phyloP scores from a whole-genome alignment of 331 rosid species.

The Acacia concinna region DNA sequence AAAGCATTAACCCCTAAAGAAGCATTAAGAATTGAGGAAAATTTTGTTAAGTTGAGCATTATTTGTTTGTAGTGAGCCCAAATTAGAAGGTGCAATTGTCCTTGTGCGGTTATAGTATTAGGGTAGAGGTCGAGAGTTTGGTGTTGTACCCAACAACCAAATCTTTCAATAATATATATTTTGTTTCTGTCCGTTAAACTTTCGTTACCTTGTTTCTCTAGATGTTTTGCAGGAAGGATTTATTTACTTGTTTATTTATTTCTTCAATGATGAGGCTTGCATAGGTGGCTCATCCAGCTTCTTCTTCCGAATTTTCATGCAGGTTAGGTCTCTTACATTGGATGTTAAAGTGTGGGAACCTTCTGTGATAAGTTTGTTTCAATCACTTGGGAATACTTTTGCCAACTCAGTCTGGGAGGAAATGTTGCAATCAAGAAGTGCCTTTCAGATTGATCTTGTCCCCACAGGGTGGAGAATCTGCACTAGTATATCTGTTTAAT shows the following conservation, averaged over 20 bases:
- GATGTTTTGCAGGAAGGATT: neutral
- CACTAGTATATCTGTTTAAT: conserved; percentile 25
- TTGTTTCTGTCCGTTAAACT: neutral
- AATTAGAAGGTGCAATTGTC: neutral
- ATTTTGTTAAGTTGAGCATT: neutral
- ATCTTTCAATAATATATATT: neutral
- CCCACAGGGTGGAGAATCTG: conserved; percentile 77
- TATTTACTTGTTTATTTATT: neutral
- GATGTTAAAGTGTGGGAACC: conserved; percentile 99
- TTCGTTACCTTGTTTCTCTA: neutral
- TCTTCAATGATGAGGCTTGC: conserved; percentile 10
- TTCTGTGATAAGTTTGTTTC: conserved; percentile 90
- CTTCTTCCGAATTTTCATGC: conserved; percentile 35
- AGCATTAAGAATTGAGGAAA: neutral
- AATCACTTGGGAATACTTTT: conserved; percentile 94
- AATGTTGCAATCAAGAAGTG: conserved; percentile 85
- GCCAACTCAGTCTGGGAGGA: conserved; percentile 99
- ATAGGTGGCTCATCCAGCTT: conserved; percentile 34
- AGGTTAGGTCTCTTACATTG: conserved; percentile 97
- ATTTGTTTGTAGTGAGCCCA: neutral
- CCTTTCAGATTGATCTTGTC: conserved; percentile 87
- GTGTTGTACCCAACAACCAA: neutral
- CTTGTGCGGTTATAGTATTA: neutral
- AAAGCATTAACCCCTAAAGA: neutral
- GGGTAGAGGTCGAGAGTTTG: neutral